These are phyloP conservation scores for Metschnikowia henanensis DNA, from an alignment of 805 yeast species.

Conservation along the genomic window DNA sequence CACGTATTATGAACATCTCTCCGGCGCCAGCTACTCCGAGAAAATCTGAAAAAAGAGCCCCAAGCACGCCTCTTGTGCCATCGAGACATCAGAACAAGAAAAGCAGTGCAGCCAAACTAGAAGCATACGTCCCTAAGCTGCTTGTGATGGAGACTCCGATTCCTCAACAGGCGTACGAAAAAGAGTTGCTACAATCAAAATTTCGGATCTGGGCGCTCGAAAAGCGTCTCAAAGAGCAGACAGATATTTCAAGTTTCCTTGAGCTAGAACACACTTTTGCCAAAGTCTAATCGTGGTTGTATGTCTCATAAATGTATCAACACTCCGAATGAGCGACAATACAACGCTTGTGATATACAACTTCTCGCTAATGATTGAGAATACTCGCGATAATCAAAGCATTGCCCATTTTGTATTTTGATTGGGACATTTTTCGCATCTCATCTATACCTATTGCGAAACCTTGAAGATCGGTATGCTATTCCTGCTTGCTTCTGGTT, in stretches of 20 bases:
- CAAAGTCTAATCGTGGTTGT: not conserved
- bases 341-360: no score
- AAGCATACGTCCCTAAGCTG: conserved; percentile 1
- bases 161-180: conserved; percentile 6
- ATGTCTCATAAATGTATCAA: no score
- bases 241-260: conserved; percentile 29
- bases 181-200: conserved; percentile 24
- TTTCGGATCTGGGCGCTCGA: conserved; percentile 34
- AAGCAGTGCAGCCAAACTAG: conserved; percentile 14
- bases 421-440: no score
- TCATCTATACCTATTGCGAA: no score
- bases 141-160: conserved; percentile 4
- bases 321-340: no score
- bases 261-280: conserved; percentile 25
- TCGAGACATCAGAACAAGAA: conserved; percentile 24
- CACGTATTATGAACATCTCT: not conserved
- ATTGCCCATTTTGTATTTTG: no score
- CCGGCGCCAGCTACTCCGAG: conserved; percentile 11
- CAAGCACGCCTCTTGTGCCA: conserved; percentile 37
- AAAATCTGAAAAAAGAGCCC: conserved; percentile 28
- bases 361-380: no score
- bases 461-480: no score
- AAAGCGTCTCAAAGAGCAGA: conserved; percentile 22
- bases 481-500: conserved; percentile 38
- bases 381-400: no score